Percentiles rank a stretch among this genome's conserved stretches.
Conservation (phyloP, 73 alveolate species). For the Tetrahymena borealis region DNA sequence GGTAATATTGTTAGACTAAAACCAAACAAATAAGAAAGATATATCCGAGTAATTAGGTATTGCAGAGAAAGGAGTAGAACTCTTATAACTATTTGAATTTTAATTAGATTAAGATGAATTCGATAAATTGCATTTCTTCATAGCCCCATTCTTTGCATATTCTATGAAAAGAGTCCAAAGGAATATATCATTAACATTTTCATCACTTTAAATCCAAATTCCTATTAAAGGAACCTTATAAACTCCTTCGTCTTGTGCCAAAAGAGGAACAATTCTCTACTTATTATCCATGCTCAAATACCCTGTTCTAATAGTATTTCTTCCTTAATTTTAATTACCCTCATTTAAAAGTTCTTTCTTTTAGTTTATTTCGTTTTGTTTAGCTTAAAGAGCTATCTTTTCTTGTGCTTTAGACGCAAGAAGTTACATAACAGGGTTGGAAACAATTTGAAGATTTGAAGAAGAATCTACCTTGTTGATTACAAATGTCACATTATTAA, state of each 20-base stretch:
- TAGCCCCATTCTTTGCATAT: not conserved
- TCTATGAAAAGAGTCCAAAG: not conserved
- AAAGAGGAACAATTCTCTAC: not conserved
- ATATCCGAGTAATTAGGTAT: not conserved
- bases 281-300: not conserved
- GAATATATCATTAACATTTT: not conserved
- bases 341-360: not conserved
- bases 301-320: not conserved
- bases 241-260: not conserved
- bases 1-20: not conserved
- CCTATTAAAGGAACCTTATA: not conserved
- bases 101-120: not conserved
- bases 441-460: not conserved
- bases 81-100: not conserved
- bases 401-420: not conserved
- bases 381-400: not conserved
- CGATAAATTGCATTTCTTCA: not conserved
- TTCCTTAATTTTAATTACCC: not conserved
- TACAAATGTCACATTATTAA: not conserved
- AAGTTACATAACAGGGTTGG: not conserved
- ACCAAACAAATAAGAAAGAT: not conserved
- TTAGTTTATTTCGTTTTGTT: not conserved
- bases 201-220: not conserved
- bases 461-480: not conserved
- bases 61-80: not conserved